Conservation (phyloP, 1,139 yeast species). For the Geotrichum carabidarum region DNA sequence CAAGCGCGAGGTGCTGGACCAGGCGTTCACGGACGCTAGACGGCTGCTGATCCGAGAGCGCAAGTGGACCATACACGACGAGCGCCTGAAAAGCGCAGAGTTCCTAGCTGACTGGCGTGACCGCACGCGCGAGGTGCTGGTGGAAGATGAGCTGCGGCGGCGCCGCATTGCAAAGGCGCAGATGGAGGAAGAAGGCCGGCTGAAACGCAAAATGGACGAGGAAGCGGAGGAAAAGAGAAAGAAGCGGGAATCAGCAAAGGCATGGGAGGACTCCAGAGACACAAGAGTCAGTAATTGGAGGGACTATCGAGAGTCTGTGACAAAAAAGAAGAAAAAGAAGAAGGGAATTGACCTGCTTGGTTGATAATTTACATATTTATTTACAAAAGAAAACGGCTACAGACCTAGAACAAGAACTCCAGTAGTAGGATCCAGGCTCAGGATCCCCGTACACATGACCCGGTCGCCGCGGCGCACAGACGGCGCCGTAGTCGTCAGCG, state of each 20-base stretch:
- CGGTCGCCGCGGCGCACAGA: constrained; percentile 30
- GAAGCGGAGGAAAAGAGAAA: constrained; percentile 40
- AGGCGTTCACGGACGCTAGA: constrained; percentile 44
- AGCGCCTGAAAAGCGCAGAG: constrained; percentile 38
- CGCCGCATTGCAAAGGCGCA: constrained; percentile 39
- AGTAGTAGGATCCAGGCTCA: constrained; percentile 32
- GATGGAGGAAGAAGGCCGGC: constrained; percentile 43
- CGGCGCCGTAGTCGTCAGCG: constrained; percentile 3
- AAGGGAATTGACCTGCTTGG: constrained; percentile 40
- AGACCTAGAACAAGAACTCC: constrained; percentile 33
- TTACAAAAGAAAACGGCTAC: constrained; percentile 13
- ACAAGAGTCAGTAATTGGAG: constrained; percentile 61
- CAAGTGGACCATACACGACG: constrained; percentile 42
- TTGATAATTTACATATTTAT: constrained; percentile 4
- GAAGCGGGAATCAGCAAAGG: constrained; percentile 43
- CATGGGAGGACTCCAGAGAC: constrained; percentile 64
- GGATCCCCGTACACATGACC: constrained; percentile 35
- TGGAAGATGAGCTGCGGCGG: constrained; percentile 43
- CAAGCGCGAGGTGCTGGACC: constrained; percentile 38
- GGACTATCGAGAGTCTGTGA: constrained; percentile 40
- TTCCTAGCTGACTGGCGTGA: constrained; percentile 42
- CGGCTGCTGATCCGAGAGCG: constrained; percentile 43
- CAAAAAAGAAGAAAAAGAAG: constrained; percentile 42
- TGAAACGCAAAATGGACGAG: constrained; percentile 39
- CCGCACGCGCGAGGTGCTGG: constrained; percentile 42